Percentiles rank a stretch among this genome's conserved stretches.
Conservation (phyloP, 768 basidiomycete genomes). For the Dictyophora rubrovolvata region DNA sequence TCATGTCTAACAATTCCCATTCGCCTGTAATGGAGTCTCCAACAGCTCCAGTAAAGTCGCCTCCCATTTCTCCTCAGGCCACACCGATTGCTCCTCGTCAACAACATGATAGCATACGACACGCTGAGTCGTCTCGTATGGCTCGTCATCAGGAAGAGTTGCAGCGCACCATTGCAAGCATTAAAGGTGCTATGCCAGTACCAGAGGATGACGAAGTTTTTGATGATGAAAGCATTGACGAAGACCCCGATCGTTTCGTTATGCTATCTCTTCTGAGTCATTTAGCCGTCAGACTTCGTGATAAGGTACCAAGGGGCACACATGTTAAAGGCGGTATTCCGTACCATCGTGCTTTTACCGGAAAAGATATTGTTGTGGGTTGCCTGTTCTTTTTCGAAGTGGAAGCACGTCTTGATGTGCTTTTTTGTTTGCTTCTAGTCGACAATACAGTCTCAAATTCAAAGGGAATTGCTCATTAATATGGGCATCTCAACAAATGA, state of each 20-base stretch:
- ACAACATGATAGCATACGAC: not conserved
- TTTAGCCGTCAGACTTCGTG: slow-evolving; percentile 78
- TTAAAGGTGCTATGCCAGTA: slow-evolving; percentile 30
- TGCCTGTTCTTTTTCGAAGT: not conserved
- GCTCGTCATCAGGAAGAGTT: slow-evolving; percentile 15
- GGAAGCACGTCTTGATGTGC: not conserved
- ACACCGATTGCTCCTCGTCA: not conserved
- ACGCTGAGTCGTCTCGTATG: slow-evolving; percentile 3
- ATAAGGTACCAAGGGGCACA: slow-evolving; percentile 77
- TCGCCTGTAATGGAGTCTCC: not conserved
- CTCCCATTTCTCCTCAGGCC: not conserved
- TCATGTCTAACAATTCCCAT: not conserved
- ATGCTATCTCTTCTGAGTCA: slow-evolving; percentile 83
- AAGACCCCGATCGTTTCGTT: slow-evolving; percentile 67
- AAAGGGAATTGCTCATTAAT: slow-evolving; percentile 68
- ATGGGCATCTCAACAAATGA: slow-evolving; percentile 69
- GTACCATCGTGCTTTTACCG: slow-evolving; percentile 85
- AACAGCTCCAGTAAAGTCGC: not conserved
- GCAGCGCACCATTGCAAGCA: slow-evolving; percentile 18
- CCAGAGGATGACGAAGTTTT: slow-evolving; percentile 43
- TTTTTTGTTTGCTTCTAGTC: slow-evolving; percentile 38
- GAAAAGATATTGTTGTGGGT: slow-evolving; percentile 85
- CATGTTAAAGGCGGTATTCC: slow-evolving; percentile 92
- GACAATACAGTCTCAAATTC: slow-evolving; percentile 79
- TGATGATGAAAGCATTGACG: slow-evolving; percentile 45